phyloP scores from a whole-genome alignment of 2,329 filamentous ascomycete species.

The Nothophoma quercina region DNA sequence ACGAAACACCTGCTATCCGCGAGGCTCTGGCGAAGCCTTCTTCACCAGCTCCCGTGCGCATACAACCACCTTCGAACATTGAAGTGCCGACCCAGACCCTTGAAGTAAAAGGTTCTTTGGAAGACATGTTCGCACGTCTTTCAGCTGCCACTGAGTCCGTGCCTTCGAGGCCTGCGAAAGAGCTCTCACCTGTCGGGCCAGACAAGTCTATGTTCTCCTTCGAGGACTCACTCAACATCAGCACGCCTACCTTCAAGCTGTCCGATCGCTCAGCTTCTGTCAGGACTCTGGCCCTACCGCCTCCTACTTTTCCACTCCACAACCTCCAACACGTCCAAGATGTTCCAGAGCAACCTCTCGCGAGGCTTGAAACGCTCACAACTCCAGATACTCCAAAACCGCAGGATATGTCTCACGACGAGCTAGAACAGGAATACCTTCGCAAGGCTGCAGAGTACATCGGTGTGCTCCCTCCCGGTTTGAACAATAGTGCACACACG shows the following conservation, averaged over 20 bases:
- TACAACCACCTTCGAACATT: slow-evolving; percentile 3
- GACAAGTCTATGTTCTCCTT: slow-evolving; percentile 15
- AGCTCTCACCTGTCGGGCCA: background rate
- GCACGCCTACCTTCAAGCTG: background rate
- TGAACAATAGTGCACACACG: slow-evolving; percentile 4
- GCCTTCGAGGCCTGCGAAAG: background rate
- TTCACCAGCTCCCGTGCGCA: background rate
- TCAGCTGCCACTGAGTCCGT: slow-evolving; percentile 1
- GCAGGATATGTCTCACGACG: background rate
- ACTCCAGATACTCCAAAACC: background rate
- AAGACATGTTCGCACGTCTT: slow-evolving; percentile 31
- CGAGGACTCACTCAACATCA: background rate
- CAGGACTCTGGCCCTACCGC: too few relatives aligned
- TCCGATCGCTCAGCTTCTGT: too few relatives aligned
- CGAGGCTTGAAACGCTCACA: background rate
- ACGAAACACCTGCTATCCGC: background rate
- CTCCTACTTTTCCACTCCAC: background rate
- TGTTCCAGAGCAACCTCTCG: background rate
- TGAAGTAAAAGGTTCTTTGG: slow-evolving; percentile 17
- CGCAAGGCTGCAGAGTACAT: slow-evolving; percentile 28
- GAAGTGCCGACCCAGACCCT: background rate
- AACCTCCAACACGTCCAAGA: background rate
- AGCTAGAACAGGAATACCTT: slow-evolving; percentile 26
- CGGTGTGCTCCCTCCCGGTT: slow-evolving; percentile 16
- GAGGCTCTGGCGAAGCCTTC: background rate